Conservation (phyloP, 164 flowering plant genomes). For the Warburgia ugandensis region DNA sequence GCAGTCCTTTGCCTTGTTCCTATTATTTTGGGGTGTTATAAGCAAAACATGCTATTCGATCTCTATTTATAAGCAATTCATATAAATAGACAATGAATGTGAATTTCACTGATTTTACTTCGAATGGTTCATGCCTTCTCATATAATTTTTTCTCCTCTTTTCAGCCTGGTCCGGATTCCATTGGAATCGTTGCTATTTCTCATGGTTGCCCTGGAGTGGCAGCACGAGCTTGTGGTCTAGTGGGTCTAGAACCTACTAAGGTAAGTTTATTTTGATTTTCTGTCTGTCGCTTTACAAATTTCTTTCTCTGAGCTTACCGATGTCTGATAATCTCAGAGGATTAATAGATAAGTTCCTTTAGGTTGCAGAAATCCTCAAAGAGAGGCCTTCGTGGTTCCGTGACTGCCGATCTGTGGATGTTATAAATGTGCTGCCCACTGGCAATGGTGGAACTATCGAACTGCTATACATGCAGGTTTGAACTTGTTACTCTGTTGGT, state of each 20-base stretch:
- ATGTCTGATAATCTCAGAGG: neutral
- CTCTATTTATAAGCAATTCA: no score
- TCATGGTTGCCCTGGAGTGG: constrained; percentile 92
- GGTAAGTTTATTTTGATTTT: constrained; percentile 26
- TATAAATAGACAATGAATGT: no score
- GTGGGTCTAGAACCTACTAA: constrained; percentile 92
- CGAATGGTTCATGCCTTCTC: neutral
- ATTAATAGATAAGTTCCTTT: constrained; percentile 7
- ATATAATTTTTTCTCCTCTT: constrained; percentile 2
- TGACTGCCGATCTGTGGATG: constrained; percentile 92
- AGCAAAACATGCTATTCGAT: no score
- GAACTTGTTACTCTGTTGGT: neutral
- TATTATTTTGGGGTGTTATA: no score
- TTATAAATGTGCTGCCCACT: constrained; percentile 74
- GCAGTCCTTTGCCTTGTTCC: no score
- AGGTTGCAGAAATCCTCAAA: constrained; percentile 96
- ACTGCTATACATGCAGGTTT: constrained; percentile 94
- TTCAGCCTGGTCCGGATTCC: constrained; percentile 99
- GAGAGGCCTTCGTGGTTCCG: constrained; percentile 95
- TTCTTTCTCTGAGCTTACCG: neutral
- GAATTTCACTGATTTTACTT: no score
- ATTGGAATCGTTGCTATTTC: constrained; percentile 99
- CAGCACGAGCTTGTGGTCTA: constrained; percentile 95
- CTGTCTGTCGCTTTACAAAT: neutral
- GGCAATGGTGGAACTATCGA: constrained; percentile 98